phyloP scores from a whole-genome alignment of 805 yeast species.

The Clavispora santaluciae region DNA sequence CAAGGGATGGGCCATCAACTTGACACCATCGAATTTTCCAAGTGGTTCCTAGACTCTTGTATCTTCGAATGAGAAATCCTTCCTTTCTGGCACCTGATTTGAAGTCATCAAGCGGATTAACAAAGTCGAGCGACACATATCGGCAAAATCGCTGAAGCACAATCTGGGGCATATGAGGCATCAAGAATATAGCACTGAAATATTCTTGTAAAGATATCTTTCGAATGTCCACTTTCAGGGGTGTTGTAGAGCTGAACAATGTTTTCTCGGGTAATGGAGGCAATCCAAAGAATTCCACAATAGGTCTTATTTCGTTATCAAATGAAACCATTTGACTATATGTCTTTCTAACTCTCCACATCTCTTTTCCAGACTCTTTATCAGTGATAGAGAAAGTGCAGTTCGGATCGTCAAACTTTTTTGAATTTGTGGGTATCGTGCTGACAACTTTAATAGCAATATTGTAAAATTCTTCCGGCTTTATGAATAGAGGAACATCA shows the following conservation, averaged over 20 bases:
- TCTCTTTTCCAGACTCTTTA: slow-evolving; percentile 54
- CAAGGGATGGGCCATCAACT: slow-evolving; percentile 54
- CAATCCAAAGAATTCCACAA: slow-evolving; percentile 46
- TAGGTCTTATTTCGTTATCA: slow-evolving; percentile 56
- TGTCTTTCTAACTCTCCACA: slow-evolving; percentile 71
- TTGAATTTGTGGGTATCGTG: slow-evolving; percentile 34
- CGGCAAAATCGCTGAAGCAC: slow-evolving; percentile 53
- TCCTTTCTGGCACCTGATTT: slow-evolving; percentile 54
- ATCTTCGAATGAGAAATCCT: slow-evolving; percentile 60
- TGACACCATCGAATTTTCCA: slow-evolving; percentile 74
- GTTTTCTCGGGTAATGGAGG: slow-evolving; percentile 63
- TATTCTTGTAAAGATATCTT: slow-evolving; percentile 52
- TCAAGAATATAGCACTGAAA: slow-evolving; percentile 50
- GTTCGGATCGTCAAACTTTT: slow-evolving; percentile 51
- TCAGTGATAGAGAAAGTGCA: slow-evolving; percentile 63
- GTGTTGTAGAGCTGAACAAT: slow-evolving; percentile 54
- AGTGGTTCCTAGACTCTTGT: slow-evolving; percentile 54
- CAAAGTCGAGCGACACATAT: slow-evolving; percentile 63
- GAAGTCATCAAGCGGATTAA: slow-evolving; percentile 52
- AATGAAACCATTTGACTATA: slow-evolving; percentile 55
- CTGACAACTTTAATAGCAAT: slow-evolving; percentile 46
- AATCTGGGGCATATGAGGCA: slow-evolving; percentile 54
- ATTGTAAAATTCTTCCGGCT: slow-evolving; percentile 54
- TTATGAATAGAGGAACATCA: slow-evolving; percentile 48
- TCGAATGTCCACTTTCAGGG: slow-evolving; percentile 61